Percentiles rank a stretch among this genome's conserved stretches.
These are phyloP conservation scores for Purpureocillium lavendulum DNA, from an alignment of 2,329 filamentous ascomycete species.

Conservation along the genomic window DNA sequence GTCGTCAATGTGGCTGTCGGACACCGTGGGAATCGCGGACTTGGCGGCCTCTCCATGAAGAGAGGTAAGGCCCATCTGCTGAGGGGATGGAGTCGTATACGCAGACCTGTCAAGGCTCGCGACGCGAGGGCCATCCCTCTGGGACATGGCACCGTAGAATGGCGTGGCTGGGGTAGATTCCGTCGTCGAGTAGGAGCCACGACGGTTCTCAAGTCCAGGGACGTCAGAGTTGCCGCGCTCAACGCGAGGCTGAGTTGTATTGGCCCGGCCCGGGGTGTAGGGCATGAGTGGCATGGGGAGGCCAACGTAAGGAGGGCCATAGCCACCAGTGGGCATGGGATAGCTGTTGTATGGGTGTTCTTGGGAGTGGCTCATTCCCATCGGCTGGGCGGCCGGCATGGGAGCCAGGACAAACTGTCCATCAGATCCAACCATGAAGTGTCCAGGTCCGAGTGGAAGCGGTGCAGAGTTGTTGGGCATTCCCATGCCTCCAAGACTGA, in stretches of 20 bases:
- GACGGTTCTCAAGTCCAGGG: slow-evolving; percentile 55
- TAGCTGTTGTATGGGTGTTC: slow-evolving; percentile 25
- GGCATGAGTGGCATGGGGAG: slow-evolving; percentile 34
- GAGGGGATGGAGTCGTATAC: slow-evolving; percentile 60
- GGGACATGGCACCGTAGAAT: slow-evolving; percentile 49
- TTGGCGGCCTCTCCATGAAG: slow-evolving; percentile 35
- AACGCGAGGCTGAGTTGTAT: slow-evolving; percentile 34
- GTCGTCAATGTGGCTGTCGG: slow-evolving; percentile 50
- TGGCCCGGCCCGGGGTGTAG: slow-evolving; percentile 43
- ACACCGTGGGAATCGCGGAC: slow-evolving; percentile 24
- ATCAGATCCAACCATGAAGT: slow-evolving; percentile 29
- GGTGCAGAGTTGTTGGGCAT: slow-evolving; percentile 20
- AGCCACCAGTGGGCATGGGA: slow-evolving; percentile 21
- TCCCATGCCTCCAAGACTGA: slow-evolving; percentile 27
- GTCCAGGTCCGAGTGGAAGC: slow-evolving; percentile 23
- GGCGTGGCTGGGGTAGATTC: slow-evolving; percentile 60
- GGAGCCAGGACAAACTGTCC: slow-evolving; percentile 29
- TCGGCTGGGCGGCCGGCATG: slow-evolving; percentile 23
- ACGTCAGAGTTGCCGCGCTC: slow-evolving; percentile 44
- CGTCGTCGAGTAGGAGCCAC: slow-evolving; percentile 59
- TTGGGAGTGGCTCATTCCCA: slow-evolving; percentile 24
- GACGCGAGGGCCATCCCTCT: slow-evolving; percentile 52
- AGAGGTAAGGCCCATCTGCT: slow-evolving; percentile 40
- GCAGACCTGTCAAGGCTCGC: slow-evolving; percentile 53
- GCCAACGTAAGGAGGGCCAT: slow-evolving; percentile 27